Conservation (phyloP, 306 rosid species). For the Inga oerstediana region DNA sequence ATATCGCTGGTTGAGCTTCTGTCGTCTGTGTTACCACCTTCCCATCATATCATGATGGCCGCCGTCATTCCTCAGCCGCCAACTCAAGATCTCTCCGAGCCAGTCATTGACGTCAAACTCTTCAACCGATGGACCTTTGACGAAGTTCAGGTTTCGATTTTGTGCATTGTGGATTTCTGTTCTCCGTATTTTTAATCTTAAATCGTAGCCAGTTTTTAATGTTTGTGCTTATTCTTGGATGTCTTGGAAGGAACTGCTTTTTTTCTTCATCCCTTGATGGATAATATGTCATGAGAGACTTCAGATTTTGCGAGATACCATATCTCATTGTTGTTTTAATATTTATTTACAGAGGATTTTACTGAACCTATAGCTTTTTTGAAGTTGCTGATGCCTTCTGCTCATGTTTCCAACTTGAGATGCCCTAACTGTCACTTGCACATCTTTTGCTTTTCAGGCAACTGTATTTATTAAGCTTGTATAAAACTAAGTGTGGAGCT, state of each 20-base stretch:
- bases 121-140: conserved; percentile 42
- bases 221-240: neutral
- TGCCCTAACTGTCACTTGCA: neutral
- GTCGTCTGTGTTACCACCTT: neutral
- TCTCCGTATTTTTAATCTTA: neutral
- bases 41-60: neutral
- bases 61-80: neutral
- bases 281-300: neutral
- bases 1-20: neutral
- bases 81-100: neutral
- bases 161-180: neutral
- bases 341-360: neutral
- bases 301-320: neutral
- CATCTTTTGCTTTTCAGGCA: neutral
- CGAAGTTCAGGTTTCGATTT: conserved; percentile 31
- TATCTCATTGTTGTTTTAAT: no score
- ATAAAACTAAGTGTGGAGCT: neutral
- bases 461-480: neutral
- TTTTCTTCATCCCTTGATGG: neutral
- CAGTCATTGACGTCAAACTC: conserved; percentile 38
- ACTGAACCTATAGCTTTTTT: neutral
- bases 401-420: neutral
- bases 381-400: neutral
- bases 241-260: neutral
- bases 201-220: neutral